These are phyloP conservation scores for Ceratorhiza oryzae-sativae DNA, from an alignment of 1,284 basidiomycete genomes.

Conservation along the genomic window DNA sequence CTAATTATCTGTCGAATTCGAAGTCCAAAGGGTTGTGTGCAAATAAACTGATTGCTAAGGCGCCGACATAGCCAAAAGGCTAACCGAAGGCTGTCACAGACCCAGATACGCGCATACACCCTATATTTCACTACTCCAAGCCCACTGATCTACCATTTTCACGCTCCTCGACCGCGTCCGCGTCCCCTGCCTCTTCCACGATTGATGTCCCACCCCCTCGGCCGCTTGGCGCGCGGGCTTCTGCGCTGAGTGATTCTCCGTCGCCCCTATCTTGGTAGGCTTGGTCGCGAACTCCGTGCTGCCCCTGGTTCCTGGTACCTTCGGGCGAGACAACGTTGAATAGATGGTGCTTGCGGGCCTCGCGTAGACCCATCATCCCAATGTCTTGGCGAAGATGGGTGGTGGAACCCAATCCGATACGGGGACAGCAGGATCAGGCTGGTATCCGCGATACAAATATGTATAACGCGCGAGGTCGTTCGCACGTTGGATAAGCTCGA, in stretches of 20 bases:
- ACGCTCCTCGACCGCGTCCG: conserved; percentile 1
- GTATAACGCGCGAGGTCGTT: conserved; percentile 58
- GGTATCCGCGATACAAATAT: conserved; percentile 55
- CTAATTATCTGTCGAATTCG: conserved; percentile 5
- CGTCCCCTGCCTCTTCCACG: conserved; percentile 2
- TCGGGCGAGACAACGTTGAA: conserved; percentile 25
- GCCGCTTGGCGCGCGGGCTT: neutral
- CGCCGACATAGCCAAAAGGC: conserved; percentile 8
- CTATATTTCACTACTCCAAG: neutral
- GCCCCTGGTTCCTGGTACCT: conserved; percentile 22
- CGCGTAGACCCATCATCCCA: conserved; percentile 67
- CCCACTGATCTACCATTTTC: neutral
- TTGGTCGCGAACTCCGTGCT: neutral
- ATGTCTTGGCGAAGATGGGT: conserved; percentile 60
- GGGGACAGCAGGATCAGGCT: neutral
- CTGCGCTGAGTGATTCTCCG: neutral
- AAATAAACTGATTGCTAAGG: neutral
- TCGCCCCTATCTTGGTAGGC: neutral
- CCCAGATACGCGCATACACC: neutral
- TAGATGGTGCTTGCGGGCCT: conserved; percentile 48
- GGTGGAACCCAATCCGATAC: conserved; percentile 50
- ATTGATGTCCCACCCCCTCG: neutral
- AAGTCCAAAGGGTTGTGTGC: neutral
- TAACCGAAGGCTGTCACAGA: neutral
- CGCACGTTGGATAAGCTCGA: conserved; percentile 55